Evolutionary conservation across 768 basidiomycete species (phyloP), one percentile per base, ranked within the genome.

Genomic region (Hericium coralloides): DNA sequence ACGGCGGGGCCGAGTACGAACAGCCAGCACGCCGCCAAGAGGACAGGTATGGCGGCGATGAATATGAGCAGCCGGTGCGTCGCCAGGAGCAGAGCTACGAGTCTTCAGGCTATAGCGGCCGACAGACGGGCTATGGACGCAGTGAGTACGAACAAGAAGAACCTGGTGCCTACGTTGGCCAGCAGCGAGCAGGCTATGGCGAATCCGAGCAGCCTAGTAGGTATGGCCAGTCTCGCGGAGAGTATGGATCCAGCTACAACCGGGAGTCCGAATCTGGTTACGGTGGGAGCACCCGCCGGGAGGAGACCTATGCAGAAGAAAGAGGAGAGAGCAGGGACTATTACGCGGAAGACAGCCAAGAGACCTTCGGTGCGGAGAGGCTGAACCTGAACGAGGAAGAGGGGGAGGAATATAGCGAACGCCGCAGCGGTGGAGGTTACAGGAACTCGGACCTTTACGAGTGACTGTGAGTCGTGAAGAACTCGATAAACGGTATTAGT

Each of bases 331-430:
- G 31, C 9, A n/a, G 56, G 14, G 54, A 20, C 31, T 52, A 55
- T 26, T 45, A 52, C 1, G 47, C 60, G n/a, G 60, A 55, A 26
- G 70, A 68, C 12, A 62, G 66, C 55, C 66, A 73, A 31, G 79
- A 81, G 50, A 81, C 80, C 2, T 81, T 75, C 65, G 79, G 79
- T 3, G 78, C 73, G 7, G 80, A 80, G 62, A 70, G 75, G n/a
- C 64, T 81, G 55, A 76, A 74, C 53, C 68, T 80, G 8, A 31
- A 31, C 45, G 64, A 69, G 37, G 66, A 64, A 45, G 57, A 70
- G 18, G 67, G 69, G 38, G 71, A 73, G 12, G 70, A 70, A 38
- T 66, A 68, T 10, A 56, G 64, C 12, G 56, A 56, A 37, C 62
- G 22, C 38, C 56, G 10, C 51, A 55, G 47, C 52, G 55, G 52